Base-by-base conservation (phyloP, 2,329 filamentous ascomycete species). In the Pseudocercospora musae region DNA sequence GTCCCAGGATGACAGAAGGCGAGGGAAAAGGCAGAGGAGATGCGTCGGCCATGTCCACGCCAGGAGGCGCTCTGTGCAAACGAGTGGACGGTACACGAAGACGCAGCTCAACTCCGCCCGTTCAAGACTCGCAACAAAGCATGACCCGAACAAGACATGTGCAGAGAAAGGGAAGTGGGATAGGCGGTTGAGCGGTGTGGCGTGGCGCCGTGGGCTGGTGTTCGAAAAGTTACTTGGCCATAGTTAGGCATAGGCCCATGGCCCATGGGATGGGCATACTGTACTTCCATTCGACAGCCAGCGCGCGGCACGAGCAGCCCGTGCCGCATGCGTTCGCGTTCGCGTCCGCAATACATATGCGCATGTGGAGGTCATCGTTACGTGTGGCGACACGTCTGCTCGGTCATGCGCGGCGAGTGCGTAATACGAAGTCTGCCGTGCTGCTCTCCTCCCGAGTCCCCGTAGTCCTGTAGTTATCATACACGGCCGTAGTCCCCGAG, bases 21-120 rank as follows among this genome's bases (percentile, higher is more conserved):
- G 84, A 85, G 64, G 85, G 84, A 67, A 87, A 85, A 72, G 80
- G 82, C 76, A 86, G 61, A 37, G 62, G 66, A 55, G 62, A 84
- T 67, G 80, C 80, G 78, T 87, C 85, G 65, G 79, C 78, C 79
- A 81, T 81, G 58, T 52, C 48, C 48, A 52, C 11, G 48, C 60
- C 61, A 25, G 40, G 23, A 13, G 23, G 49, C 48, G 50, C 40
- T 18, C 15, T 31, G 49, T 29, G 50, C 40, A 44, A 62, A 40
- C 23, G 42, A 40, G 37, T 40, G 37, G 20, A 54, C n/a, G 52
- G n/a, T 54, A 54, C 52, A 33, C 29, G 23, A 18, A 3, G n/a
- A 37, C 29, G 29, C 52, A 18, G 29, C 20, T 40, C 52, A 18
- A 18, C 20, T 40, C 29, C 23, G 27, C 52, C n/a, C 5, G 20